phyloP scores from a whole-genome alignment of 1,284 basidiomycete genomes.

The Bondarzewia mesenterica region DNA sequence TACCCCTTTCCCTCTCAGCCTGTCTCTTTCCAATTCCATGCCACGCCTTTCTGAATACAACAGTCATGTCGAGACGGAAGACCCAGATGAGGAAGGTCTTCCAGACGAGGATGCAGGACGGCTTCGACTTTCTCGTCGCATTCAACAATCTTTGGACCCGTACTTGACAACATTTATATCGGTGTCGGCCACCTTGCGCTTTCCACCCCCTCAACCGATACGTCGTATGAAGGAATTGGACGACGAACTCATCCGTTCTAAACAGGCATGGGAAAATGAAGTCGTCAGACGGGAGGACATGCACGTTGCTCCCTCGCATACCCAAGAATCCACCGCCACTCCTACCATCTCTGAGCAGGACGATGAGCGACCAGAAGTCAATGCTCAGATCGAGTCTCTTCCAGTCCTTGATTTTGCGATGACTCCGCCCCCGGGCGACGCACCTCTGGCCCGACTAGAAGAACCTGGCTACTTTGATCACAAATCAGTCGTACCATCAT shows the following conservation, averaged over 20 bases:
- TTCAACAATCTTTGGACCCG: conserved; percentile 73
- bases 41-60: conserved; percentile 1
- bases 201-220: conserved; percentile 85
- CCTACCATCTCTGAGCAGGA: conserved; percentile 36
- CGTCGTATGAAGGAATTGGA: conserved; percentile 83
- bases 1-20: conserved; percentile 3
- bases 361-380: conserved; percentile 53
- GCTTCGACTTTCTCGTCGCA: conserved; percentile 57
- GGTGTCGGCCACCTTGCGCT: conserved; percentile 83
- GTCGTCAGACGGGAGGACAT: conserved; percentile 74
- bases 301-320: conserved; percentile 28
- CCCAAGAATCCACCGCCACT: conserved; percentile 32
- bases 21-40: conserved; percentile 4
- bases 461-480: conserved; percentile 36
- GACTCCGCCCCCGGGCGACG: conserved; percentile 34
- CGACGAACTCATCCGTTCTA: conserved; percentile 57
- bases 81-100: conserved; percentile 42
- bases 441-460: conserved; percentile 18
- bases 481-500: conserved; percentile 21
- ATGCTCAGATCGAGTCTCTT: conserved; percentile 64
- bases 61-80: conserved; percentile 11
- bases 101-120: conserved; percentile 65
- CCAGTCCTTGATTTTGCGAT: conserved; percentile 37
- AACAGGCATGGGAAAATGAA: conserved; percentile 77
- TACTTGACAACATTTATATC: conserved; percentile 85